A percentile compares a stretch with the other conserved stretches of the same genome.
These are phyloP conservation scores for Tylopilus sp. DNA, from an alignment of 768 basidiomycete species.

Conservation along the genomic window DNA sequence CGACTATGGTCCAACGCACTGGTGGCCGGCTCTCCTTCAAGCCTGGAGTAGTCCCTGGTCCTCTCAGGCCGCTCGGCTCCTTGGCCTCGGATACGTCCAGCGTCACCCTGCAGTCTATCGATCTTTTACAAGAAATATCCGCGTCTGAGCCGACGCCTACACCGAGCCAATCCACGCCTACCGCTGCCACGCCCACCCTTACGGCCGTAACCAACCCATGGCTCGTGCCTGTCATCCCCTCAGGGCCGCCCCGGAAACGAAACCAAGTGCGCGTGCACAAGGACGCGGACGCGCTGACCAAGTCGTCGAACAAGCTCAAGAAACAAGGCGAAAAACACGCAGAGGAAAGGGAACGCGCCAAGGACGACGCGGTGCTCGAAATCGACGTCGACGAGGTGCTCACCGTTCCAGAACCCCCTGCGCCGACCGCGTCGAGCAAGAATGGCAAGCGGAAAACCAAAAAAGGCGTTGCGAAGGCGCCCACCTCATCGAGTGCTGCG, in stretches of 20 bases:
- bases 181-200: constrained; percentile 8
- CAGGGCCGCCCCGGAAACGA: constrained; percentile 59
- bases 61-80: constrained; percentile 27
- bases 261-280: constrained; percentile 75
- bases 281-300: constrained; percentile 53
- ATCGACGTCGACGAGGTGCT: constrained; percentile 44
- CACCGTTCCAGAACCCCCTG: constrained; percentile 13
- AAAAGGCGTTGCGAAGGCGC: neutral
- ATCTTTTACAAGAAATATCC: constrained; percentile 41
- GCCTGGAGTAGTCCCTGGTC: constrained; percentile 40
- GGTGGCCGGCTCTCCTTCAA: constrained; percentile 66
- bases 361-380: constrained; percentile 78
- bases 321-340: constrained; percentile 57
- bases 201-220: constrained; percentile 66
- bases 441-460: constrained; percentile 19
- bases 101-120: constrained; percentile 59
- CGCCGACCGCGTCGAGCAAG: neutral
- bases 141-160: constrained; percentile 4
- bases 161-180: constrained; percentile 16
- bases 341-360: constrained; percentile 54
- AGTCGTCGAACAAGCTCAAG: constrained; percentile 71
- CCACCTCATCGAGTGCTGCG: neutral
- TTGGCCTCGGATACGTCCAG: constrained; percentile 60
- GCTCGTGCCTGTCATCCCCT: constrained; percentile 48
- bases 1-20: constrained; percentile 46